Percentiles rank a stretch among this genome's conserved stretches.
These are phyloP conservation scores for Fremontodendron californicum DNA, from an alignment of 345 rosid genomes.

Conservation along the genomic window DNA sequence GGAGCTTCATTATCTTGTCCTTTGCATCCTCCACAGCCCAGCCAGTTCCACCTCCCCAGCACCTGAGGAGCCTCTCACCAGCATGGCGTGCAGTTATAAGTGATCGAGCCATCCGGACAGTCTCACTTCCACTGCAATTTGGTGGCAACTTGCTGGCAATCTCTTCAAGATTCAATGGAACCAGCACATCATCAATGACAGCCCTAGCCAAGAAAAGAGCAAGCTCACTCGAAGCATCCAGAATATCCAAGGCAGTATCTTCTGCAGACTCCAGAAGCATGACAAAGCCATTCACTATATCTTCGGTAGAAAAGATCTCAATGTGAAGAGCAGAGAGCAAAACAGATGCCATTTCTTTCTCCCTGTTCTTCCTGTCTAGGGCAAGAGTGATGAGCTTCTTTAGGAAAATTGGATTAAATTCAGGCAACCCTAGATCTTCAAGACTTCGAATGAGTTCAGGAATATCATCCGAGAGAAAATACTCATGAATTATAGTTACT, in stretches of 20 bases:
- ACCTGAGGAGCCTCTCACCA: constrained; percentile 92
- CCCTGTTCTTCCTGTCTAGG: constrained; percentile 95
- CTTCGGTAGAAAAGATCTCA: constrained; percentile 90
- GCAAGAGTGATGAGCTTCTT: constrained; percentile 94
- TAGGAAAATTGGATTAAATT: constrained; percentile 70
- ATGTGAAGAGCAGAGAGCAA: constrained; percentile 90
- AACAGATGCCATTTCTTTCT: constrained; percentile 99
- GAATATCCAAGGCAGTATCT: constrained; percentile 89
- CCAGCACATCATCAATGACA: constrained; percentile 92
- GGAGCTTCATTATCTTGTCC: constrained; percentile 90
- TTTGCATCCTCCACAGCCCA: constrained; percentile 99
- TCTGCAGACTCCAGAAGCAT: constrained; percentile 95
- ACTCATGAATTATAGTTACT: constrained; percentile 83
- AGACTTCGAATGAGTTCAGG: constrained; percentile 89
- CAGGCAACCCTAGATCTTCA: constrained; percentile 74
- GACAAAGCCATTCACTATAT: constrained; percentile 81
- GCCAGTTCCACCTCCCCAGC: constrained; percentile 99
- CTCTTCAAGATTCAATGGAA: constrained; percentile 87
- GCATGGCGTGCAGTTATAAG: constrained; percentile 93
- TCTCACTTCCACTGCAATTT: constrained; percentile 81
- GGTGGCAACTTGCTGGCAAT: constrained; percentile 69
- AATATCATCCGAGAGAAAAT: constrained; percentile 95
- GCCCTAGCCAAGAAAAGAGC: constrained; percentile 96
- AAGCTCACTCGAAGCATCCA: constrained; percentile 97
- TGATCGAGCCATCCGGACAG: constrained; percentile 68